These are phyloP conservation scores for Magnolia sinica DNA, from an alignment of 164 flowering plant species.

Conservation along the genomic window DNA sequence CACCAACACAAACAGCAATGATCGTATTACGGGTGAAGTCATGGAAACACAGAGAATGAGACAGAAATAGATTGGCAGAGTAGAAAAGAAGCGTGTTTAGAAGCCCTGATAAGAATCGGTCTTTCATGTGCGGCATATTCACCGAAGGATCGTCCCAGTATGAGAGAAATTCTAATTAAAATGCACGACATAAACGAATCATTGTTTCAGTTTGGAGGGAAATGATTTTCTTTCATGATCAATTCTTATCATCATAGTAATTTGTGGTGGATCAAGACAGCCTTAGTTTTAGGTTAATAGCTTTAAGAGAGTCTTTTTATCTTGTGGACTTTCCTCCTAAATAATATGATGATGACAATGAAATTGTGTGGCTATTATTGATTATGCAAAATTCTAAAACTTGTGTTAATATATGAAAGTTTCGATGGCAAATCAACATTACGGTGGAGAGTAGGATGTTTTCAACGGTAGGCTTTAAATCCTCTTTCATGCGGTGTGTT, in stretches of 20 bases:
- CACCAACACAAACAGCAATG: not conserved
- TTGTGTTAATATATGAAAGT: too few relatives aligned
- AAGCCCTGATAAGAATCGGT: not conserved
- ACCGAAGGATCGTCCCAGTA: constrained; percentile 3
- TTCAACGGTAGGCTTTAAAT: too few relatives aligned
- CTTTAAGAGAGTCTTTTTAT: not conserved
- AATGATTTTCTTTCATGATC: not conserved
- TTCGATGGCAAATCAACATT: too few relatives aligned
- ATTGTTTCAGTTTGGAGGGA: not conserved
- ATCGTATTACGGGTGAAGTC: not conserved
- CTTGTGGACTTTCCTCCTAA: not conserved
- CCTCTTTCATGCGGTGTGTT: too few relatives aligned
- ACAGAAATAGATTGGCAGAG: not conserved
- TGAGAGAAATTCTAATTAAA: constrained; percentile 5
- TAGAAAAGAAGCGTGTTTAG: not conserved
- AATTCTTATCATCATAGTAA: not conserved
- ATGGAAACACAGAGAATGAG: not conserved
- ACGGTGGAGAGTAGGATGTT: too few relatives aligned
- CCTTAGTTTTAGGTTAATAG: not conserved
- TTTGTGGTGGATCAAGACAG: not conserved
- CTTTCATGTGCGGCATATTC: constrained; percentile 8
- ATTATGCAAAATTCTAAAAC: too few relatives aligned
- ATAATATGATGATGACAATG: too few relatives aligned
- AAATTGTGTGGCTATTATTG: too few relatives aligned
- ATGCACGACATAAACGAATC: not conserved